Percentiles rank a stretch among this genome's conserved stretches.
Conservation (phyloP, 208 protist species). For the Leishmania lainsoni region DNA sequence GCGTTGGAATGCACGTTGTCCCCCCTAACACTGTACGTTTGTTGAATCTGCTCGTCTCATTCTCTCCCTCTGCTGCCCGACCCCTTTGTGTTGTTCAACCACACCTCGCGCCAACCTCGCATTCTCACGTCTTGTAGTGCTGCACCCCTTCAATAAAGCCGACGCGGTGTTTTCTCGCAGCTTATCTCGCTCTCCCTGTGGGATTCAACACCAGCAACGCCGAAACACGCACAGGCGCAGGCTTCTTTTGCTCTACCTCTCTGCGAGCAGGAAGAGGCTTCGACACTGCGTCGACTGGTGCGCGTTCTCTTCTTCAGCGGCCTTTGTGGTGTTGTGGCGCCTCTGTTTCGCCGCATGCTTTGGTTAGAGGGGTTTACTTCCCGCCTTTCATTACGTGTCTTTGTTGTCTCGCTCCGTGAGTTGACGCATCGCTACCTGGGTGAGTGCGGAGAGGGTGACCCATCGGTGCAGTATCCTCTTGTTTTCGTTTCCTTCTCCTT, state of each 20-base stretch:
- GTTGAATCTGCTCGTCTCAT: background rate
- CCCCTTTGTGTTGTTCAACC: no score
- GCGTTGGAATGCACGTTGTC: background rate
- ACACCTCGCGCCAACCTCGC: background rate
- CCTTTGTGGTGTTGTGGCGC: background rate
- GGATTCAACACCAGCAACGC: background rate
- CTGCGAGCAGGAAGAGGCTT: background rate
- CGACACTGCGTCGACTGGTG: background rate
- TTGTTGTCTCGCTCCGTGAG: constrained; percentile 5
- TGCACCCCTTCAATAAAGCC: background rate
- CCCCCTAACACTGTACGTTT: background rate
- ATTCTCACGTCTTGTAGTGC: background rate
- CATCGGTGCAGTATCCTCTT: background rate
- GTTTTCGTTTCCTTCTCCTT: background rate
- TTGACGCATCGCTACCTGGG: background rate
- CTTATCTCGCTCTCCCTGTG: background rate
- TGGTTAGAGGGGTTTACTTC: background rate
- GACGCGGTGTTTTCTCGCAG: background rate
- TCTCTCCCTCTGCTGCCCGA: background rate
- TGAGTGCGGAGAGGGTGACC: background rate
- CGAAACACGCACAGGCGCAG: background rate
- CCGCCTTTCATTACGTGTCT: constrained; percentile 5
- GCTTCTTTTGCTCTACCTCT: background rate
- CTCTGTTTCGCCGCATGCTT: background rate
- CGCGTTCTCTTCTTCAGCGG: background rate